Evolutionary conservation across 805 yeast genomes (phyloP), one percentile per base, ranked within the genome.

Genomic region (Saccharomyces jurei): DNA sequence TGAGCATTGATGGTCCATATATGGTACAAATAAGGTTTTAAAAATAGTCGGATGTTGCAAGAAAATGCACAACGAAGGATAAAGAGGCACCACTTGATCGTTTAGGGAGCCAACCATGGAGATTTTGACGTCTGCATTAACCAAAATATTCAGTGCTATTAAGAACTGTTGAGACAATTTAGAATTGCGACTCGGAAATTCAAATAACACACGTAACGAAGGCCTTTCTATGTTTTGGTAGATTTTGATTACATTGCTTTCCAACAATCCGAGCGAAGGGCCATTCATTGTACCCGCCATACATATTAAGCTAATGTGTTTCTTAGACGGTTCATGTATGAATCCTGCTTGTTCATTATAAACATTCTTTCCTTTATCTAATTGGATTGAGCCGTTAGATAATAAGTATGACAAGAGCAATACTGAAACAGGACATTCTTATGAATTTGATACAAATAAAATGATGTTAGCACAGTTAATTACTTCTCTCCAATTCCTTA

Each of bases 251-350:
- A 91, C 80, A 26, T 90, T 73, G 10, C 83, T 82, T 67, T 89
- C 89, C 66, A 92, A 97, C 14, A 82, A 81, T 0, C 97, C 97
- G 60, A 83, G 88, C 65, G 88, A 87, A 1, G 99, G 99, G 0
- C 98, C 98, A 66, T 89, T 82, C 62, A 89, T 89, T 22, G 90
- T 82, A 1, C 98, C 98, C 0, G 98, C 98, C 99, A 92, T 92
- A n/a, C 17, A 32, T n/a, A 3, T 4, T 14, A 32, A 14, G 14
- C 21, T 10, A 4, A 36, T 17, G 1, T 17, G 44, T 10, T 36
- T 36, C 44, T n/a, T 36, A 17, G 1, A 36, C 21, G 44, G 4
- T n/a, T n/a, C 25, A 10, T n/a, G n/a, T 17, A 8, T n/a, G 22
- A 17, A n/a, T n/a, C 44, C 25, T 5, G 3, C 44, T 36, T 36